A percentile compares a stretch with the other conserved stretches of the same genome.
Conservation (phyloP, 1,284 basidiomycete genomes). For the Ceratobasidium sp. region DNA sequence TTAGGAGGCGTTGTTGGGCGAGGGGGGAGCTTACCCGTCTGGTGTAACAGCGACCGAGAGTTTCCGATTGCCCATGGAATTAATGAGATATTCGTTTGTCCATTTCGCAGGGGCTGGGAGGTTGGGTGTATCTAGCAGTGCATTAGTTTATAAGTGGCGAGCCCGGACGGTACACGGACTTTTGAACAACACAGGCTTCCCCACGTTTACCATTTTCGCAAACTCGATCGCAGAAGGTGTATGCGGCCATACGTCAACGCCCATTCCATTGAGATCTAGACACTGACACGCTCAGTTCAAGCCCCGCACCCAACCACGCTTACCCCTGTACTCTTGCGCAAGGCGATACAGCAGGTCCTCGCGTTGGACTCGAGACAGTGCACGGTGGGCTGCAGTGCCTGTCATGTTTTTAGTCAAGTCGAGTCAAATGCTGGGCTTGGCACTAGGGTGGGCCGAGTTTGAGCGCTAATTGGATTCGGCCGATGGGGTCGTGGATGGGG, state of each 20-base stretch:
- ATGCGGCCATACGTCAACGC: conserved; percentile 65
- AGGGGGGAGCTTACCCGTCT: conserved; percentile 70
- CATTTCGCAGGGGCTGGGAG: conserved; percentile 59
- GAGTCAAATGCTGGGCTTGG: neutral
- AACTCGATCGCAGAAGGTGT: conserved; percentile 82
- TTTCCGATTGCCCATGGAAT: conserved; percentile 65
- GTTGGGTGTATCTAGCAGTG: conserved; percentile 9
- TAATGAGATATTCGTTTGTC: conserved; percentile 72
- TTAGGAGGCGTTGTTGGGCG: conserved; percentile 1
- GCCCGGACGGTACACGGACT: conserved; percentile 58
- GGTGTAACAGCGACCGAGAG: conserved; percentile 87
- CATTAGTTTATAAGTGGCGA: neutral
- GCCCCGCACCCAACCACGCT: neutral
- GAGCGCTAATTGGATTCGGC: conserved; percentile 32
- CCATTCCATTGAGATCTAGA: conserved; percentile 74
- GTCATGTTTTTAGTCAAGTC: conserved; percentile 8
- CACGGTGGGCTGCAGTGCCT: conserved; percentile 2
- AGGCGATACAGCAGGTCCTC: conserved; percentile 45
- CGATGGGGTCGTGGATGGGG: neutral
- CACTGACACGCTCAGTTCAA: conserved; percentile 13
- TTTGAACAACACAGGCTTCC: conserved; percentile 83
- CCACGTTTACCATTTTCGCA: conserved; percentile 74
- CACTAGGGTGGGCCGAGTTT: conserved; percentile 5
- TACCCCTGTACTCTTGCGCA: conserved; percentile 54
- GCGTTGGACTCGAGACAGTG: conserved; percentile 27